A percentile compares a stretch with the other conserved stretches of the same genome.
phyloP scores from a whole-genome alignment of 345 rosid species.

The Gossypium rotundifolium region DNA sequence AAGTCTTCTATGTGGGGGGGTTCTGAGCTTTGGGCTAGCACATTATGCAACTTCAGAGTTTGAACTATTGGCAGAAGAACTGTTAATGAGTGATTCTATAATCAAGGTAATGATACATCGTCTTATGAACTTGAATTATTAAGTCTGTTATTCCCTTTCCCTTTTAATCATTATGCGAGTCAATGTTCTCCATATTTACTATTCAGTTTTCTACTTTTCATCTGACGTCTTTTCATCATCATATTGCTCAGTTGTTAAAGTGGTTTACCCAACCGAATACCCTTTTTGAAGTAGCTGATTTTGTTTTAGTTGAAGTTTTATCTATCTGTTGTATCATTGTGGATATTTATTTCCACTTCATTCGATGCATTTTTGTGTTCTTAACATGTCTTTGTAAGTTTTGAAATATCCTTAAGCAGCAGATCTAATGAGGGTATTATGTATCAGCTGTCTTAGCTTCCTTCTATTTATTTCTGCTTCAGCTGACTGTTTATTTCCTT shows the following conservation, averaged over 20 bases:
- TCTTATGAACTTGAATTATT: constrained; percentile 4
- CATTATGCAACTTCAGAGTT: constrained; percentile 93
- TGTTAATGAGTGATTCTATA: constrained; percentile 4
- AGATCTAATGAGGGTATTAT: background rate
- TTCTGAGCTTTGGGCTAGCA: constrained; percentile 87
- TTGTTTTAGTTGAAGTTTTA: background rate
- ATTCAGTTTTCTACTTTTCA: background rate
- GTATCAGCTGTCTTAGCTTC: background rate
- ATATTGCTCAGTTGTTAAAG: background rate
- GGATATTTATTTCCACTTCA: background rate
- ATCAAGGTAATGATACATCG: constrained; percentile 5
- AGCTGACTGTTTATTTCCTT: background rate
- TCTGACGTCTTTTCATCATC: background rate
- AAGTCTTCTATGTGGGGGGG: constrained; percentile 67
- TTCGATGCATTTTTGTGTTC: background rate
- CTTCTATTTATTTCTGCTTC: background rate
- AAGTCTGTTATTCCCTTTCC: background rate
- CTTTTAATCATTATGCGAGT: background rate
- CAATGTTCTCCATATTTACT: background rate
- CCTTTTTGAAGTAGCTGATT: background rate
- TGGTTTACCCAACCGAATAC: background rate
- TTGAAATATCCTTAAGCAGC: background rate
- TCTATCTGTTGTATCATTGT: background rate
- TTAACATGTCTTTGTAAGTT: background rate
- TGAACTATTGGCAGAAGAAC: constrained; percentile 94